Percentiles rank a stretch among this genome's conserved stretches.
Evolutionary conservation across 257 asterid species (phyloP).

Genomic region (Nyctanthes arbortristis): DNA sequence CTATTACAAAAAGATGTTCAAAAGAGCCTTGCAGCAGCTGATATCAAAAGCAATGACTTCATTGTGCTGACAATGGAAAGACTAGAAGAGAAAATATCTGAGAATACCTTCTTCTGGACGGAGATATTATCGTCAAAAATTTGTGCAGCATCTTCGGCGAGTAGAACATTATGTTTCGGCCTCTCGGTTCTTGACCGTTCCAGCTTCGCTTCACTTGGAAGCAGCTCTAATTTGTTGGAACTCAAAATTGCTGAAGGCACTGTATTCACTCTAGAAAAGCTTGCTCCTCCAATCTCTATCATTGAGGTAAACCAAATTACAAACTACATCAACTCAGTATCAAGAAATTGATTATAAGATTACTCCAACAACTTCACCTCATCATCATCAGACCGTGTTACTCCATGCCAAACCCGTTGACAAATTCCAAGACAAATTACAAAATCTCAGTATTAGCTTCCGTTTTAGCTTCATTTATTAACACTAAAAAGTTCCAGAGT

Average conservation of each 20-base stretch:
- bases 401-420: neutral
- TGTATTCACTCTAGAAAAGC: conserved; percentile 47
- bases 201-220: conserved; percentile 31
- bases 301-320: conserved; percentile 17
- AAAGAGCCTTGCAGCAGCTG: neutral
- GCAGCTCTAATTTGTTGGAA: conserved; percentile 40
- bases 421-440: neutral
- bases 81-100: neutral
- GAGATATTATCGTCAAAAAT: conserved; percentile 69
- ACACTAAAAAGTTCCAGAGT: neutral
- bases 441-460: neutral
- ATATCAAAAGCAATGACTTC: neutral
- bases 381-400: too few species aligned
- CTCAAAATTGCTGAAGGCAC: conserved; percentile 50
- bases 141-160: conserved; percentile 75
- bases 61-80: neutral
- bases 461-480: conserved; percentile 16
- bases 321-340: conserved; percentile 10
- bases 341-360: conserved; percentile 3
- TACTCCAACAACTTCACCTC: conserved; percentile 4
- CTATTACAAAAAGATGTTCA: neutral
- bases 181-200: conserved; percentile 74
- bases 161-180: conserved; percentile 48
- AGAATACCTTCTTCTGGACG: conserved; percentile 74
- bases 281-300: conserved; percentile 49